These are phyloP conservation scores for Boletus sensibilis DNA, from an alignment of 768 basidiomycete species.

Conservation along the genomic window DNA sequence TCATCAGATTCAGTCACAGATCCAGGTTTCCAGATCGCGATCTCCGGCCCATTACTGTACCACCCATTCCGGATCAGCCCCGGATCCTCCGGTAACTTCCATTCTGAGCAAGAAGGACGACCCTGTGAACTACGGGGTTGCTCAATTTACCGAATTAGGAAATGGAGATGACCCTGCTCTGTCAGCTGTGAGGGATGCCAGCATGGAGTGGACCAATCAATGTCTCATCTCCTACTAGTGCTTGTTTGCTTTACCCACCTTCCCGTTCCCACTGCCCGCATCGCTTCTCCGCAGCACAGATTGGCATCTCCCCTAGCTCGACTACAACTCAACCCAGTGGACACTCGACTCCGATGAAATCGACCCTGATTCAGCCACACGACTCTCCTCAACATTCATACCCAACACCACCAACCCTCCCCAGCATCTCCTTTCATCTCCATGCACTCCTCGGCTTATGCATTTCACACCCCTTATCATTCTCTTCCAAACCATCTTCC, in stretches of 20 bases:
- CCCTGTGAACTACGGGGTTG: slow-evolving; percentile 14
- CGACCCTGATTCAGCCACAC: not conserved
- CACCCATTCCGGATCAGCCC: slow-evolving; percentile 26
- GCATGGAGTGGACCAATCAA: slow-evolving; percentile 8
- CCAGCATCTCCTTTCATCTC: slow-evolving; percentile 13
- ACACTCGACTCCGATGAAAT: not conserved
- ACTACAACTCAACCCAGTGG: slow-evolving; percentile 19
- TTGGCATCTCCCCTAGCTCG: not conserved
- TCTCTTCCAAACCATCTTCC: not conserved
- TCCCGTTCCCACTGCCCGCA: slow-evolving; percentile 21
- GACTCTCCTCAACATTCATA: not conserved
- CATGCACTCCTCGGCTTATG: slow-evolving; percentile 23
- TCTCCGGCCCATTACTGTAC: slow-evolving; percentile 3
- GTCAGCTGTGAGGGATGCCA: not conserved
- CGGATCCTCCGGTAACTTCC: slow-evolving; percentile 21
- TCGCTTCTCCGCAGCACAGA: slow-evolving; percentile 28
- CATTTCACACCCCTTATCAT: slow-evolving; percentile 15
- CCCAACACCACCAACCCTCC: not conserved
- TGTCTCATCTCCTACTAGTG: not conserved
- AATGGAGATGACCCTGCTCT: not conserved
- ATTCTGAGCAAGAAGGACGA: not conserved
- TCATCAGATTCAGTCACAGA: slow-evolving; percentile 34
- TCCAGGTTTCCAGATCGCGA: slow-evolving; percentile 23
- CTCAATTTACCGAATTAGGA: not conserved
- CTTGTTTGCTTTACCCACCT: not conserved